Conservation (phyloP, 805 yeast species). For the Yamadazyma akitaensis region DNA sequence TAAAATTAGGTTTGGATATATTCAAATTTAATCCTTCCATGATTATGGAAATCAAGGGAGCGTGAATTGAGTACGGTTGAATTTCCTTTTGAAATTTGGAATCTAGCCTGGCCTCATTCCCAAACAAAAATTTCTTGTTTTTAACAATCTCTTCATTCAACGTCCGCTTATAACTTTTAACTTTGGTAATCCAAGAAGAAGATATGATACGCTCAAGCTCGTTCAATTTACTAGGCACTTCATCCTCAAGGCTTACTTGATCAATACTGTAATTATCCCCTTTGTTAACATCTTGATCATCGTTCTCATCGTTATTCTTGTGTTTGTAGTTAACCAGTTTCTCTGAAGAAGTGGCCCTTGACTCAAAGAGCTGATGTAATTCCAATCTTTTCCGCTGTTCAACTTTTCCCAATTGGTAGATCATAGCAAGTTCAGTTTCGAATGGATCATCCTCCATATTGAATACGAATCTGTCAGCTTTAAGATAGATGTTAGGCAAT, state of each 20-base stretch:
- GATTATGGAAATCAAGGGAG: conserved; percentile 34
- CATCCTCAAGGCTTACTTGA: conserved; percentile 15
- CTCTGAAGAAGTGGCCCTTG: conserved; percentile 4
- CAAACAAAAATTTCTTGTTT: conserved; percentile 33
- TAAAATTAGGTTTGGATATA: conserved; percentile 27
- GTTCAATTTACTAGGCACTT: conserved; percentile 24
- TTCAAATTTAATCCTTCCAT: conserved; percentile 26
- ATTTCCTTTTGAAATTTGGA: conserved; percentile 20
- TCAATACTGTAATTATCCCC: neutral
- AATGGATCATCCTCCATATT: conserved; percentile 45
- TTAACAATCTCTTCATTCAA: conserved; percentile 38
- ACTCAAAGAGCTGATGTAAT: conserved; percentile 22
- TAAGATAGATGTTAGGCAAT: conserved; percentile 28
- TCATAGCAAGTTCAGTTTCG: conserved; percentile 39
- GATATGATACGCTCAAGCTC: conserved; percentile 47
- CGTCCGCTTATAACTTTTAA: conserved; percentile 42
- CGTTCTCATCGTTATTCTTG: conserved; percentile 1
- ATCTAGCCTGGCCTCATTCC: conserved; percentile 26
- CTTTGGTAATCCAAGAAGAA: conserved; percentile 68
- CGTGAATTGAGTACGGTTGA: conserved; percentile 27
- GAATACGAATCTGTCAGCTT: conserved; percentile 25
- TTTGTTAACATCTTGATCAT: neutral
- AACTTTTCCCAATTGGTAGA: conserved; percentile 37
- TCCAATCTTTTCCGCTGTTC: conserved; percentile 41
- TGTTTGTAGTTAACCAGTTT: neutral